phyloP scores from a whole-genome alignment of 371 early-diverging fungal species.

The Actinomortierella ambigua region DNA sequence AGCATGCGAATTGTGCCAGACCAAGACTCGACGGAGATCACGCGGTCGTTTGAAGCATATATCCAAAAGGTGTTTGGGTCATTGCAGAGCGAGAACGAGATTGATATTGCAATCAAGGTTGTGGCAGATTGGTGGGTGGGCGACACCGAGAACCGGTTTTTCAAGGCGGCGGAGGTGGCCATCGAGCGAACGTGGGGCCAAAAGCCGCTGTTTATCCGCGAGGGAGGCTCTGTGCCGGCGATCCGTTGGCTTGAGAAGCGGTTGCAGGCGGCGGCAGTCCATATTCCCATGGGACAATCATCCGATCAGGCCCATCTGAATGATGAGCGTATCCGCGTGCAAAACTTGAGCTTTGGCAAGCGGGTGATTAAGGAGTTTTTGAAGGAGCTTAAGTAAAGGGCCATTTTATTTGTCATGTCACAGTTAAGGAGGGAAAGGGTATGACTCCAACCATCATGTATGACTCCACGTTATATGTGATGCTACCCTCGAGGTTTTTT shows the following conservation, averaged over 20 bases:
- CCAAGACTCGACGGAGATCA: constrained; percentile 70
- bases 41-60: constrained; percentile 57
- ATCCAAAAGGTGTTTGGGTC: constrained; percentile 58
- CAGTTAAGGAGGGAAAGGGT: no score
- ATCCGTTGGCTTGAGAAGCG: constrained; percentile 81
- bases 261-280: constrained; percentile 72
- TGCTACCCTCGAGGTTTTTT: no score
- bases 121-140: constrained; percentile 85
- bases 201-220: constrained; percentile 70
- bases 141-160: constrained; percentile 68
- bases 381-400: constrained; percentile 16
- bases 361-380: constrained; percentile 66
- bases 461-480: no score
- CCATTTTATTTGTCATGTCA: no score
- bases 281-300: constrained; percentile 86
- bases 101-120: constrained; percentile 64
- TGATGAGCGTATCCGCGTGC: constrained; percentile 77
- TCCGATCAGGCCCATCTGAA: constrained; percentile 85
- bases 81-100: constrained; percentile 57
- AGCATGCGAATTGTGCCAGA: constrained; percentile 87
- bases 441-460: no score
- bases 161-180: constrained; percentile 69
- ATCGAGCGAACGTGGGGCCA: constrained; percentile 70
- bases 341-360: constrained; percentile 72
- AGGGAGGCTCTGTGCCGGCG: constrained; percentile 86